Evolutionary conservation across 208 protist genomes (phyloP), one percentile per base, ranked within the genome.

Genomic region (Trypanosomatidae sp.): DNA sequence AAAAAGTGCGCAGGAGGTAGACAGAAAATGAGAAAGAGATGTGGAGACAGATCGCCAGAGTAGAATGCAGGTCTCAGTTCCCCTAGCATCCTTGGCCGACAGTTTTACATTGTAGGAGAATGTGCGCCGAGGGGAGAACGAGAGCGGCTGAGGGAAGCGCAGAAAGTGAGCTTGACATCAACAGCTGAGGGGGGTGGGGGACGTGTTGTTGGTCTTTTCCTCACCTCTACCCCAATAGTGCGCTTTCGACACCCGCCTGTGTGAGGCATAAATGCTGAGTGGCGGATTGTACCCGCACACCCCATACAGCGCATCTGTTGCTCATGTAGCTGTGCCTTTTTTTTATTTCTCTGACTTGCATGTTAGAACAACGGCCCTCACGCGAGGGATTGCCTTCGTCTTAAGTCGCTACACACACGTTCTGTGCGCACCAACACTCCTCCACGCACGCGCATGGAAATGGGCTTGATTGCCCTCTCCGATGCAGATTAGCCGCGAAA

Each of bases 311-410:
- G 17, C 15, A 41, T 13, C n/a, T 41, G 15, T 43, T 39, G 39
- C 1, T 9, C 4, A 41, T 62, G 17, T 13, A 3, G 22, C 19
- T 65, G 2, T 41, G 60, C 19, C 8, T 43, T 64, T 5, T 33
- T 15, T n/a, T 62, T n/a, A 30, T 9, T 62, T 62, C n/a, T 22
- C 22, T 25, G 39, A 65, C 60, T 47, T 47, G 58, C 36, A 25
- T 64, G 19, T 65, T 65, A 65, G 60, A 65, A 44, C 9, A 39
- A 47, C 19, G 33, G 58, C n/a, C 60, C 36, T 46, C 36, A 65
- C 39, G 39, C 39, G 39, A 41, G 41, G n/a, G 22, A 2, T 3
- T 43, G 36, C 43, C 58, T 44, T 39, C n/a, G 33, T 28, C 60
- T 65, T 28, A 46, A n/a, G 36, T 5, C 39, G 6, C 46, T 47